Evolutionary conservation across 2,329 filamentous ascomycete genomes (phyloP).

Genomic region (Endocalyx cinctus): DNA sequence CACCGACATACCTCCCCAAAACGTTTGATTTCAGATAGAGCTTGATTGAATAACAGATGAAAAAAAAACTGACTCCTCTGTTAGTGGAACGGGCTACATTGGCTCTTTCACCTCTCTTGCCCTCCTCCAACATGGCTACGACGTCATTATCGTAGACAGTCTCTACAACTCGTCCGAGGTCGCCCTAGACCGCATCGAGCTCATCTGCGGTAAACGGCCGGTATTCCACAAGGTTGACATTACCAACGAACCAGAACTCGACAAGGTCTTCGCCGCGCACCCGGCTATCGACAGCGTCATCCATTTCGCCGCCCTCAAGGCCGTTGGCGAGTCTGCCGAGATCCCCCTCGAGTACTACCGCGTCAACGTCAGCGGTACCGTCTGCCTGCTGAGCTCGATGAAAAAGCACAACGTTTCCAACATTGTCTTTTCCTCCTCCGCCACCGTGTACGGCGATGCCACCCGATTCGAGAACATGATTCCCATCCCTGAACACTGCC

Average conservation of each 20-base stretch:
- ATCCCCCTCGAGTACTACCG: slow-evolving; percentile 97
- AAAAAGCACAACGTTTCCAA: slow-evolving; percentile 85
- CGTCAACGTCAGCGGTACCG: slow-evolving; percentile 91
- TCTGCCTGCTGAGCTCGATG: slow-evolving; percentile 84
- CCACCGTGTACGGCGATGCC: slow-evolving; percentile 96
- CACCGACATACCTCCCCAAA: too few relatives aligned
- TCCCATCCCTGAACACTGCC: slow-evolving; percentile 94
- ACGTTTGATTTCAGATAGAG: too few relatives aligned
- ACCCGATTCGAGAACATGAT: slow-evolving; percentile 98
- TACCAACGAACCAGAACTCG: slow-evolving; percentile 76
- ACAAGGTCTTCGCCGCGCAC: slow-evolving; percentile 83
- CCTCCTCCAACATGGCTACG: slow-evolving; percentile 89
- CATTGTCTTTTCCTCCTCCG: slow-evolving; percentile 97
- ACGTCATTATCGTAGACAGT: slow-evolving; percentile 94
- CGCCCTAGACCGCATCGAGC: slow-evolving; percentile 89
- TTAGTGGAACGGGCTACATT: slow-evolving; percentile 96
- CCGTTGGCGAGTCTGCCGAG: slow-evolving; percentile 90
- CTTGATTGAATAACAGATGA: too few relatives aligned
- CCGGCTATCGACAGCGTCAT: slow-evolving; percentile 97
- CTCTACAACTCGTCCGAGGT: slow-evolving; percentile 95
- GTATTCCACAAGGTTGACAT: slow-evolving; percentile 83
- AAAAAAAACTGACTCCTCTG: slow-evolving; percentile 13
- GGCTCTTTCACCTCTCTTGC: slow-evolving; percentile 93
- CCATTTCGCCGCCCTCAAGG: slow-evolving; percentile 97
- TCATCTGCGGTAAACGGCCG: slow-evolving; percentile 84